These are phyloP conservation scores for Brassica rapa DNA, from an alignment of 345 rosid species.

Conservation along the genomic window DNA sequence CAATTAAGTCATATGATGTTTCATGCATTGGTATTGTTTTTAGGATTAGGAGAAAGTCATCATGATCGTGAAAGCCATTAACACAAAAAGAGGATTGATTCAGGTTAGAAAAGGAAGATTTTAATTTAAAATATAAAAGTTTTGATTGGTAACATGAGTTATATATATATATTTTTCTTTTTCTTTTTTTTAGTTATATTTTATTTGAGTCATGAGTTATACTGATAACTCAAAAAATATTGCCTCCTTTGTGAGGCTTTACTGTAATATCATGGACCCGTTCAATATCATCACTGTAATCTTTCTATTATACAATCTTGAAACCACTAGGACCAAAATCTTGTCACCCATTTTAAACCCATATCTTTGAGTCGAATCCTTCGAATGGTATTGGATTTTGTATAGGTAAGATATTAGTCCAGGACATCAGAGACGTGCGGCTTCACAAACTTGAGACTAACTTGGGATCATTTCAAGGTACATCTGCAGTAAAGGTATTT, in stretches of 20 bases:
- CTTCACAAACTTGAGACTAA: conserved; percentile 94
- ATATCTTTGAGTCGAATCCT: no score
- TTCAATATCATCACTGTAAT: conserved; percentile 68
- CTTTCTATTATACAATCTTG: background rate
- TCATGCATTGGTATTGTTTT: conserved; percentile 1
- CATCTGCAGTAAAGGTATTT: conserved; percentile 84
- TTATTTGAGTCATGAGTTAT: background rate
- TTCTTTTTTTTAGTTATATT: background rate
- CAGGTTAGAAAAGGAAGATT: background rate
- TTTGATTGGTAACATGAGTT: no score
- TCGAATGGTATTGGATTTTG: no score
- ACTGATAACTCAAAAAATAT: background rate
- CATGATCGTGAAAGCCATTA: conserved; percentile 40
- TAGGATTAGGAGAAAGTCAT: conserved; percentile 27
- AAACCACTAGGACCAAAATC: background rate
- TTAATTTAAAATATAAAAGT: background rate
- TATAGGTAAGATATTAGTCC: no score
- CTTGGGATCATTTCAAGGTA: conserved; percentile 80
- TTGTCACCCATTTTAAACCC: no score
- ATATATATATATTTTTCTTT: no score
- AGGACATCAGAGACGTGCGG: conserved; percentile 81
- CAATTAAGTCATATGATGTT: conserved; percentile 35
- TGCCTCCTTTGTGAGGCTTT: conserved; percentile 9
- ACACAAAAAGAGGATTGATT: conserved; percentile 20
- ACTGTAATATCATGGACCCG: conserved; percentile 47